A percentile compares a stretch with the other conserved stretches of the same genome.
These are phyloP conservation scores for Exserohilum rostratum DNA, from an alignment of 2,329 filamentous ascomycete species.

Conservation along the genomic window DNA sequence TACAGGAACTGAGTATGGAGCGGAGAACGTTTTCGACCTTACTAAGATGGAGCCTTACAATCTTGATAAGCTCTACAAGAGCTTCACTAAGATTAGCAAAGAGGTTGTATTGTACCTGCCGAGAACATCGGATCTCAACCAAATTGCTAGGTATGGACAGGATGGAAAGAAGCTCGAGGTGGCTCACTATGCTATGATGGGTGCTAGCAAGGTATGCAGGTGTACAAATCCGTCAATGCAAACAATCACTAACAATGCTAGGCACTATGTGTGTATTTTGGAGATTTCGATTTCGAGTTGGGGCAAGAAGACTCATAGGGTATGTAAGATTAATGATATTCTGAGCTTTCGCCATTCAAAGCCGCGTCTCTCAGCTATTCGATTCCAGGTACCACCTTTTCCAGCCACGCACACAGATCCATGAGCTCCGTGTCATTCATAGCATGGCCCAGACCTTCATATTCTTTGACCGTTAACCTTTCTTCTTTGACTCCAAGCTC, in stretches of 20 bases:
- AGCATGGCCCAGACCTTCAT: conserved; percentile 57
- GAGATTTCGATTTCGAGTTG: conserved; percentile 54
- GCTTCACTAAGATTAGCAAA: conserved; percentile 49
- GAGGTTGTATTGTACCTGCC: conserved; percentile 80
- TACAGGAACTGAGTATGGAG: conserved; percentile 66
- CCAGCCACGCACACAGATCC: conserved; percentile 54
- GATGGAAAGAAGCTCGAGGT: conserved; percentile 45
- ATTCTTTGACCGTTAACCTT: conserved; percentile 52
- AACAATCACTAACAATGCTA: conserved; percentile 14
- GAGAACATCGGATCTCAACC: conserved; percentile 56
- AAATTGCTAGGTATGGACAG: conserved; percentile 43
- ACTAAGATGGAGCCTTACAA: conserved; percentile 87
- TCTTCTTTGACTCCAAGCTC: conserved; percentile 50
- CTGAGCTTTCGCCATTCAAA: too few species aligned
- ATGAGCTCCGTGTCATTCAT: conserved; percentile 52
- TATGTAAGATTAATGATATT: too few species aligned
- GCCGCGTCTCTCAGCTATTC: neutral
- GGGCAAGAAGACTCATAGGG: conserved; percentile 19
- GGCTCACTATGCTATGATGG: conserved; percentile 85
- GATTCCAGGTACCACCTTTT: conserved; percentile 47
- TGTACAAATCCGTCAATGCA: neutral
- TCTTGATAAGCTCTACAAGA: conserved; percentile 52
- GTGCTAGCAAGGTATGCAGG: conserved; percentile 77
- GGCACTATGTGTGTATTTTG: conserved; percentile 66
- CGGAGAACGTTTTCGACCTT: conserved; percentile 78